Conservation (phyloP, 2,329 filamentous ascomycete species). For the Claviceps sp. region DNA sequence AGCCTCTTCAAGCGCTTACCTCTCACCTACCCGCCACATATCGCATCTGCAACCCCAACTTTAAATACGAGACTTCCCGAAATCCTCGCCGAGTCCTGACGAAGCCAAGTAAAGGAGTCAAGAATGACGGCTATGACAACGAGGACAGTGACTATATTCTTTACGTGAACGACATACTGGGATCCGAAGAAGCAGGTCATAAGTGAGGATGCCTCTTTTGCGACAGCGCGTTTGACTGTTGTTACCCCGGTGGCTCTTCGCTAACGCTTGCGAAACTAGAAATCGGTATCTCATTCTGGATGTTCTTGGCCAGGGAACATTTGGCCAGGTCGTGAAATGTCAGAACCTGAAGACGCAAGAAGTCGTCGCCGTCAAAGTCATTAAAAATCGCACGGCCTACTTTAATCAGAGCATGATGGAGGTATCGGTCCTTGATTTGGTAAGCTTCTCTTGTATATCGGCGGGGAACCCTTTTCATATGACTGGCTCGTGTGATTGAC, state of each 20-base stretch:
- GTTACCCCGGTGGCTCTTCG: not conserved
- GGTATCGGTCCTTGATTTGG: conserved; percentile 89
- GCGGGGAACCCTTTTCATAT: no score
- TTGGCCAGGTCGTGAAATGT: conserved; percentile 97
- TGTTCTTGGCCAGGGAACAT: conserved; percentile 92
- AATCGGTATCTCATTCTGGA: conserved; percentile 96
- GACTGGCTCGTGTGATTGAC: conserved; percentile 12
- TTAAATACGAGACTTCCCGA: conserved; percentile 97
- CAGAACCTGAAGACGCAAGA: conserved; percentile 98
- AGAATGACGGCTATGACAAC: conserved; percentile 98
- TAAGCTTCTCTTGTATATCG: conserved; percentile 27
- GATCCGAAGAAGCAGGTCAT: conserved; percentile 94
- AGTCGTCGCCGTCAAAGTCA: conserved; percentile 96
- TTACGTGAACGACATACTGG: conserved; percentile 96
- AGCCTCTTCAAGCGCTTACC: conserved; percentile 93
- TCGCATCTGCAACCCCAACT: conserved; percentile 92
- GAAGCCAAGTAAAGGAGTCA: conserved; percentile 94
- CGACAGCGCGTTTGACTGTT: not conserved
- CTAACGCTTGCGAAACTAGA: conserved; percentile 26
- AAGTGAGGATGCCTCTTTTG: conserved; percentile 48
- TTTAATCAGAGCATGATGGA: conserved; percentile 99
- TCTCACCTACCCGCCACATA: conserved; percentile 89
- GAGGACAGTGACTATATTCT: conserved; percentile 99
- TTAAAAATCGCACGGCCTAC: conserved; percentile 97
- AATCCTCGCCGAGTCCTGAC: conserved; percentile 93